These are phyloP conservation scores for Didymella pomorum DNA, from an alignment of 2,329 filamentous ascomycete genomes.

Conservation along the genomic window DNA sequence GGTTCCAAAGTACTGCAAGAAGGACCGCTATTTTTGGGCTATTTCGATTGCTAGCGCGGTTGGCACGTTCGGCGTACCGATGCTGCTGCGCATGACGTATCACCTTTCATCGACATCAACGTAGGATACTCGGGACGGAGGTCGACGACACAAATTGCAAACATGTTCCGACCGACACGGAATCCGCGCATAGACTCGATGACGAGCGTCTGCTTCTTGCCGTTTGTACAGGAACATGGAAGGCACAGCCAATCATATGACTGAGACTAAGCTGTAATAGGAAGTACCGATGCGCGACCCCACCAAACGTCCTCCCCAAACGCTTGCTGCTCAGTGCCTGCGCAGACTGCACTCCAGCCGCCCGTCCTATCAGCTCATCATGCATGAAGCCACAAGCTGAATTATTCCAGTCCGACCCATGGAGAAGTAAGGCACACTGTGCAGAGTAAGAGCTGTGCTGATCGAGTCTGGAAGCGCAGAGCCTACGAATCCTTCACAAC, in stretches of 20 bases:
- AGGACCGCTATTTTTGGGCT: background rate
- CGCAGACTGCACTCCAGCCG: slow-evolving; percentile 23
- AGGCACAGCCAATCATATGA: slow-evolving; percentile 9
- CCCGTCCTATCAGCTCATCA: slow-evolving; percentile 28
- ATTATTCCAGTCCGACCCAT: slow-evolving; percentile 9
- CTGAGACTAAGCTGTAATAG: slow-evolving; percentile 23
- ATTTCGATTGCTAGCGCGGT: slow-evolving; percentile 5
- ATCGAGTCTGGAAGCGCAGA: slow-evolving; percentile 18
- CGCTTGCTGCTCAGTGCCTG: slow-evolving; percentile 25
- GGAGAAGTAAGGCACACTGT: slow-evolving; percentile 14
- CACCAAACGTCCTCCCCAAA: slow-evolving; percentile 19
- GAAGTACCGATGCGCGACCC: slow-evolving; percentile 30
- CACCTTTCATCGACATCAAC: slow-evolving; percentile 3
- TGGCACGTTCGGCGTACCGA: slow-evolving; percentile 5
- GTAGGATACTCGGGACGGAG: slow-evolving; percentile 20
- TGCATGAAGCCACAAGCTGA: slow-evolving; percentile 10
- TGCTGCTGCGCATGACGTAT: slow-evolving; percentile 25
- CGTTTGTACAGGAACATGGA: slow-evolving; percentile 22
- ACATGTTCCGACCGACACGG: slow-evolving; percentile 24
- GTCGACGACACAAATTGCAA: slow-evolving; percentile 18
- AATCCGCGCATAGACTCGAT: slow-evolving; percentile 31
- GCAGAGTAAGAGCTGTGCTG: slow-evolving; percentile 21
- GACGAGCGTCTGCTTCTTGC: slow-evolving; percentile 34
- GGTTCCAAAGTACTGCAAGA: background rate
- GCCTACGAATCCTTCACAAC: slow-evolving; percentile 6